These are phyloP conservation scores for Ashbya aceris DNA, from an alignment of 1,139 yeast genomes.

Conservation along the genomic window DNA sequence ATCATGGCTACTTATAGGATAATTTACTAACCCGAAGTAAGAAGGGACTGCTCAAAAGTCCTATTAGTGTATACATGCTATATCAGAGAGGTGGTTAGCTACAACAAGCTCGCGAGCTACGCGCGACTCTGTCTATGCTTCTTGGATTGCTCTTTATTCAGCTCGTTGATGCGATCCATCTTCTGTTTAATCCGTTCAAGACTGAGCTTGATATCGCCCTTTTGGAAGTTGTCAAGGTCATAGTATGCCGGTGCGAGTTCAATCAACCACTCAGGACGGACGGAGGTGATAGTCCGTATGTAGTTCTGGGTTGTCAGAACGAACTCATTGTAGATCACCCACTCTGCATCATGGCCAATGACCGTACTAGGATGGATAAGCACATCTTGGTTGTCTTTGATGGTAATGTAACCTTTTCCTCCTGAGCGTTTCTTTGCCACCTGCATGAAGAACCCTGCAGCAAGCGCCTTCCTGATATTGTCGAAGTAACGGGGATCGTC, in stretches of 20 bases:
- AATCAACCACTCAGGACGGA: constrained; percentile 79
- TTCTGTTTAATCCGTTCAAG: constrained; percentile 58
- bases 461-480: constrained; percentile 75
- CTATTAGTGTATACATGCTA: too few relatives aligned
- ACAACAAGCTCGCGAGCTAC: background rate
- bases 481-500: constrained; percentile 60
- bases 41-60: too few relatives aligned
- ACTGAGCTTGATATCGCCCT: constrained; percentile 77
- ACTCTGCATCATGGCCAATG: constrained; percentile 73
- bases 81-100: too few relatives aligned
- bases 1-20: too few relatives aligned
- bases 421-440: constrained; percentile 81
- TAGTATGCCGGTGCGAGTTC: constrained; percentile 83
- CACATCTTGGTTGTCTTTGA: constrained; percentile 94
- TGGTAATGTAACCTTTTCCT: constrained; percentile 72
- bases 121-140: constrained; percentile 15
- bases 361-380: constrained; percentile 90
- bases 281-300: constrained; percentile 86
- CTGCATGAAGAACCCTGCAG: constrained; percentile 97
- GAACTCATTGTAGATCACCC: constrained; percentile 92
- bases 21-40: too few relatives aligned
- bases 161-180: constrained; percentile 36
- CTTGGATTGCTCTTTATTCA: constrained; percentile 28
- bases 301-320: constrained; percentile 90
- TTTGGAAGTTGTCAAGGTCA: constrained; percentile 61